Base-by-base conservation (phyloP, 371 early-diverging fungal genomes). In the Globomyces sp. region DNA sequence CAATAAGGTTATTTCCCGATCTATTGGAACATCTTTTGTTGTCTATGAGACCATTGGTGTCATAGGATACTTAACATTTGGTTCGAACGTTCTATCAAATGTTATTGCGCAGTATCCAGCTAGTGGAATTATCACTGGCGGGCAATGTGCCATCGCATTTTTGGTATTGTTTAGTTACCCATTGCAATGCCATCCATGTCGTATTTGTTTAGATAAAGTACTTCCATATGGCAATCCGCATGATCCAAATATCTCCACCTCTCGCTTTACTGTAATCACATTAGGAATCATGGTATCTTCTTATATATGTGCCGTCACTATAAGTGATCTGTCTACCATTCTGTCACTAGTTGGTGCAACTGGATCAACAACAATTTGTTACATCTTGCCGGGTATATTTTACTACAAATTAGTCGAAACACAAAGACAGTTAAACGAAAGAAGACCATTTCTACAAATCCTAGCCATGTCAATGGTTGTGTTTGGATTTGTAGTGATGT, bases 301-400 rank as follows among this genome's bases (percentile, higher is more conserved):
- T 51, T 94, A 90, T 66, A 39, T 87, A 4, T 74, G 91, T 43
- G 90, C 96, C 36, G 86, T 93, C 13, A 74, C 85, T 0, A 90
- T 94, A 1, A 79, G 87, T 10, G 79, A 91, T 58, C 72, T 95
- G 42, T 69, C 73, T 39, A 92, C 89, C 67, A 75, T 93, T 4
- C 81, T 99, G 61, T 79, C 95, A 0, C 84, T 98, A 68, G 98
- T 99, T 2, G 99, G 99, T 8, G 93, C 99, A 0, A 99, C 99
- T 0, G 99, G 99, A 4, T 96, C 97, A 0, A 96, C 98, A 1
- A 87, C 93, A 13, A 96, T 99, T 64, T 96, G 98, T 63, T 95
- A 98, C 69, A 98, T 99, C 65, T 82, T 99, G 39, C 99, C 99
- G 0, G 92, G 97, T 1, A 50, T 96, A 6, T 93, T 98, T 66